phyloP scores from a whole-genome alignment of 129 eudicot genomes.

The Saposhnikovia divaricata region DNA sequence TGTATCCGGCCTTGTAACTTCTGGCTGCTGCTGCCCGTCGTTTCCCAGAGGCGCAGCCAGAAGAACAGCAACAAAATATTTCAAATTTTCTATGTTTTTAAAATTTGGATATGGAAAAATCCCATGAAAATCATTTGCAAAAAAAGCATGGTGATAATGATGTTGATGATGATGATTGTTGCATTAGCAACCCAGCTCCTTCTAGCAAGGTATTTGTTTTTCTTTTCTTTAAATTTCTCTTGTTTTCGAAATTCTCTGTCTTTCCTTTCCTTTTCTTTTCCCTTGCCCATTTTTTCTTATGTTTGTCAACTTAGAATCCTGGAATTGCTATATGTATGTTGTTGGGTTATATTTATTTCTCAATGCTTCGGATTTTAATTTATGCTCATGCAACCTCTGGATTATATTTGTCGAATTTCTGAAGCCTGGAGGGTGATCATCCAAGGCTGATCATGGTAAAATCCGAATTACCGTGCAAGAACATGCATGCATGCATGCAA shows the following conservation, averaged over 20 bases:
- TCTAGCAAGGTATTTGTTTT: conserved; percentile 21
- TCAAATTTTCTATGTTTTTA: not conserved
- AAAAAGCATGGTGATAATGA: conserved; percentile 22
- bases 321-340: not conserved
- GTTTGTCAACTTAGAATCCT: not conserved
- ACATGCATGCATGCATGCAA: not conserved
- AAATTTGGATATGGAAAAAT: conserved; percentile 14
- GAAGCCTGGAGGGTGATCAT: not conserved
- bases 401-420: not conserved
- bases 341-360: not conserved
- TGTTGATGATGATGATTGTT: not conserved
- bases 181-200: conserved; percentile 11
- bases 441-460: not conserved
- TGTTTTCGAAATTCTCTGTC: not conserved
- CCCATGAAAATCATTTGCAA: conserved; percentile 16
- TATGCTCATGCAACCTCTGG: not conserved
- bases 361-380: not conserved
- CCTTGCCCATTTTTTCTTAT: not conserved
- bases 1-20: not conserved
- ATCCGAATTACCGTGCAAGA: not conserved
- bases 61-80: not conserved
- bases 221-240: not conserved
- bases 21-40: not conserved
- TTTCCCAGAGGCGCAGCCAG: not conserved
- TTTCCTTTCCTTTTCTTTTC: not conserved